These are phyloP conservation scores for Talaromyces sp. DNA, from an alignment of 2,329 filamentous ascomycete genomes.

Conservation along the genomic window DNA sequence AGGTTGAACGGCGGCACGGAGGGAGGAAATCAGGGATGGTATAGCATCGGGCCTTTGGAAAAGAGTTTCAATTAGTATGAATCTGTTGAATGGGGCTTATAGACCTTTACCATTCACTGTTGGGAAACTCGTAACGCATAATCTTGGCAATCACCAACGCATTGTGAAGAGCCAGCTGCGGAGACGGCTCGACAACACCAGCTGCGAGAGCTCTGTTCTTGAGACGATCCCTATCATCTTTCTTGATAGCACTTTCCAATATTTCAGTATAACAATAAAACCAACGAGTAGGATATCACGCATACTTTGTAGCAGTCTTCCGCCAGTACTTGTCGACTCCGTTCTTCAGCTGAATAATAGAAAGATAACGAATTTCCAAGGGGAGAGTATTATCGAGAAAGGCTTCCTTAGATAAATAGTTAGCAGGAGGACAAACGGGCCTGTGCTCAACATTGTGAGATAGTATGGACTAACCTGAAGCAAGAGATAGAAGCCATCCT, in stretches of 20 bases:
- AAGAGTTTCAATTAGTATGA: background rate
- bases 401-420: slow-evolving; percentile 51
- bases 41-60: slow-evolving; percentile 42
- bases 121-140: slow-evolving; percentile 80
- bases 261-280: background rate
- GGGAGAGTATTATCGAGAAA: slow-evolving; percentile 77
- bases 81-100: too few relatives aligned
- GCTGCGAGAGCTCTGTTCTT: slow-evolving; percentile 69
- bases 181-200: slow-evolving; percentile 70
- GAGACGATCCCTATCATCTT: slow-evolving; percentile 71
- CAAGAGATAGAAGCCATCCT: slow-evolving; percentile 60
- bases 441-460: background rate
- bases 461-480: slow-evolving; percentile 54
- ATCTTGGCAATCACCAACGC: slow-evolving; percentile 84
- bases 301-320: slow-evolving; percentile 64
- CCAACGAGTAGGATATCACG: background rate
- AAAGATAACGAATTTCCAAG: slow-evolving; percentile 74
- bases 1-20: slow-evolving; percentile 52
- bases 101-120: slow-evolving; percentile 60
- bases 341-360: slow-evolving; percentile 92
- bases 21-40: slow-evolving; percentile 53
- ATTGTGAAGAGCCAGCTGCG: slow-evolving; percentile 76
- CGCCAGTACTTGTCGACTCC: slow-evolving; percentile 95
- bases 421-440: background rate
- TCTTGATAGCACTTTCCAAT: slow-evolving; percentile 48